phyloP scores from a whole-genome alignment of 75 land plant species.

The Pinus tabuliformis region DNA sequence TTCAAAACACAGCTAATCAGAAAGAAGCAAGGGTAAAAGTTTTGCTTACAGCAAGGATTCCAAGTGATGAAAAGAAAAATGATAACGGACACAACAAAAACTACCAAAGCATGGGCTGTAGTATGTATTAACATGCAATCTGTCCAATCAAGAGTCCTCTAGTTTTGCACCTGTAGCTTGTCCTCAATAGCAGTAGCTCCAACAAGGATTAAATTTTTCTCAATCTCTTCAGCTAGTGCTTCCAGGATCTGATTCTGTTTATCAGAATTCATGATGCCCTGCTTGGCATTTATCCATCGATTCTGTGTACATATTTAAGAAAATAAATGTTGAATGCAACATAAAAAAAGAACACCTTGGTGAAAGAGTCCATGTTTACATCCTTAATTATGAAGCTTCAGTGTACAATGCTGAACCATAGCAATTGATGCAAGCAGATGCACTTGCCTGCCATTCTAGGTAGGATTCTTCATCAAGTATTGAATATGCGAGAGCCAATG shows the following conservation, averaged over 20 bases:
- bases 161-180: constrained; percentile 31
- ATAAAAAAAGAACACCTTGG: neutral
- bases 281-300: constrained; percentile 15
- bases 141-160: neutral
- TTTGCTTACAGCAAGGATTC: neutral
- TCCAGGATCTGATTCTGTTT: neutral
- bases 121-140: neutral
- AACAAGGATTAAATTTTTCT: constrained; percentile 29
- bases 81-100: neutral
- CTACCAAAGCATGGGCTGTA: neutral
- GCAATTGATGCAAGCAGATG: neutral
- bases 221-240: constrained; percentile 28
- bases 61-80: neutral
- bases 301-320: constrained; percentile 7
- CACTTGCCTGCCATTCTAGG: constrained; percentile 30
- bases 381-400: constrained; percentile 7
- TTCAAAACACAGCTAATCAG: neutral
- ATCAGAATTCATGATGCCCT: constrained; percentile 12
- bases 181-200: constrained; percentile 56
- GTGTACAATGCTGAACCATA: neutral
- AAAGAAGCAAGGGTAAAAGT: neutral
- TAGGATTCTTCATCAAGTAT: constrained; percentile 27
- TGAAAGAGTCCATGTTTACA: neutral
- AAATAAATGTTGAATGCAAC: neutral
- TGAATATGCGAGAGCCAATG: constrained; percentile 38